Percentiles rank a stretch among this genome's conserved stretches.
These are phyloP conservation scores for Symbiotaphrina buchneri DNA, from an alignment of 495 filamentous ascomycete genomes.

Conservation along the genomic window DNA sequence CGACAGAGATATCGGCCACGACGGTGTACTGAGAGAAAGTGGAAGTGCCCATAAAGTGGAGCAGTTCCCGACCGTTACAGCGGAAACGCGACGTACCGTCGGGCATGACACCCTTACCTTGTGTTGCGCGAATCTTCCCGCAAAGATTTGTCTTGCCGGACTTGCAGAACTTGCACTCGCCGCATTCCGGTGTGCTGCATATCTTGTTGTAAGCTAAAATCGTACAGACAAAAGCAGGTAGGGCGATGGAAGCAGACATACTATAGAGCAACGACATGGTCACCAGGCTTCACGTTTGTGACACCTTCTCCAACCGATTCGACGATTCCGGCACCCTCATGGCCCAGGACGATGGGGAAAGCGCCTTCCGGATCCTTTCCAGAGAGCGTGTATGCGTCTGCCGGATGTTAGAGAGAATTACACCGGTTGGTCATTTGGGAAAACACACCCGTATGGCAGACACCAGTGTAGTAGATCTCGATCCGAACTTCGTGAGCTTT, in stretches of 20 bases:
- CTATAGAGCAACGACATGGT: constrained; percentile 93
- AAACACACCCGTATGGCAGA: constrained; percentile 79
- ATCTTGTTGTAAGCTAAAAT: constrained; percentile 1
- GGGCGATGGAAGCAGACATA: constrained; percentile 16
- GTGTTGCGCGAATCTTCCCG: constrained; percentile 94
- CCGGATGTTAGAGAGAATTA: constrained; percentile 2
- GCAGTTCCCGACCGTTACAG: constrained; percentile 76
- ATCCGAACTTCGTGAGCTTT: constrained; percentile 91
- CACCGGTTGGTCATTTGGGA: neutral
- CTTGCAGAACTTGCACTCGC: constrained; percentile 97
- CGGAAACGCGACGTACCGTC: constrained; percentile 92
- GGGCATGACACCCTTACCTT: constrained; percentile 91
- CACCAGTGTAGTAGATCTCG: constrained; percentile 87
- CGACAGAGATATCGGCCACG: constrained; percentile 94
- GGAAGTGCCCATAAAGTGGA: constrained; percentile 98
- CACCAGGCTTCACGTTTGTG: constrained; percentile 75
- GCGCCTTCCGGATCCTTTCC: constrained; percentile 97
- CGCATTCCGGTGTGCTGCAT: constrained; percentile 77
- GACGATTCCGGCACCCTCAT: constrained; percentile 92
- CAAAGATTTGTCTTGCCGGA: constrained; percentile 99
- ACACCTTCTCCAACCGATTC: constrained; percentile 95
- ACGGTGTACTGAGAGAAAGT: constrained; percentile 99
- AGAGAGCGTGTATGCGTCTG: constrained; percentile 94
- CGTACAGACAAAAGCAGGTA: neutral
- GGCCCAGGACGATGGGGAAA: constrained; percentile 87